These are phyloP conservation scores for Telopea speciosissima DNA, from an alignment of 177 flowering plant genomes.

Conservation along the genomic window DNA sequence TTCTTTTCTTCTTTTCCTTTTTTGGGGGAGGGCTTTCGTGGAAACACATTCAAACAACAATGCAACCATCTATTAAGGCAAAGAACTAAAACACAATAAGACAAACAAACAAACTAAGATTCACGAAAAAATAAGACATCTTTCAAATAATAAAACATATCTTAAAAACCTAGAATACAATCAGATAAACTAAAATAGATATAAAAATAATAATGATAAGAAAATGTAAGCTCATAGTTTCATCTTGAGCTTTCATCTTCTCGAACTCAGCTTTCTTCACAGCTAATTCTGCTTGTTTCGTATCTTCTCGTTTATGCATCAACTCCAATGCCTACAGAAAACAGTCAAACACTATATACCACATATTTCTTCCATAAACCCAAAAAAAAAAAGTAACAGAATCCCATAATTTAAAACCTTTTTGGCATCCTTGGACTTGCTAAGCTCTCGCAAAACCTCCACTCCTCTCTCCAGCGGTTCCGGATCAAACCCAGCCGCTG, in stretches of 20 bases:
- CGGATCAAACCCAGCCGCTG: constrained; percentile 86
- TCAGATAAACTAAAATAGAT: too few species aligned
- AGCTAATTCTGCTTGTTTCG: constrained; percentile 52
- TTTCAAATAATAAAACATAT: too few species aligned
- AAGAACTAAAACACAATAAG: too few species aligned
- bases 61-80: too few species aligned
- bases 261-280: constrained; percentile 60
- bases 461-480: constrained; percentile 82
- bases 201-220: neutral
- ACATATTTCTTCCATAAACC: neutral
- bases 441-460: constrained; percentile 46
- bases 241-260: constrained; percentile 64
- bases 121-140: too few species aligned
- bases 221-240: constrained; percentile 50
- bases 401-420: constrained; percentile 30
- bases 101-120: too few species aligned
- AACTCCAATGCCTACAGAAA: constrained; percentile 55
- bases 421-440: constrained; percentile 40
- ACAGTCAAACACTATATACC: neutral
- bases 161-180: too few species aligned
- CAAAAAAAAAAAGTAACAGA: constrained; percentile 1
- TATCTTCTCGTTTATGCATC: constrained; percentile 81
- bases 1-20: too few species aligned
- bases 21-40: too few species aligned
- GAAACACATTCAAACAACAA: too few species aligned